These are phyloP conservation scores for Brassica hybrid DNA, from an alignment of 441 rosid species.

Conservation along the genomic window DNA sequence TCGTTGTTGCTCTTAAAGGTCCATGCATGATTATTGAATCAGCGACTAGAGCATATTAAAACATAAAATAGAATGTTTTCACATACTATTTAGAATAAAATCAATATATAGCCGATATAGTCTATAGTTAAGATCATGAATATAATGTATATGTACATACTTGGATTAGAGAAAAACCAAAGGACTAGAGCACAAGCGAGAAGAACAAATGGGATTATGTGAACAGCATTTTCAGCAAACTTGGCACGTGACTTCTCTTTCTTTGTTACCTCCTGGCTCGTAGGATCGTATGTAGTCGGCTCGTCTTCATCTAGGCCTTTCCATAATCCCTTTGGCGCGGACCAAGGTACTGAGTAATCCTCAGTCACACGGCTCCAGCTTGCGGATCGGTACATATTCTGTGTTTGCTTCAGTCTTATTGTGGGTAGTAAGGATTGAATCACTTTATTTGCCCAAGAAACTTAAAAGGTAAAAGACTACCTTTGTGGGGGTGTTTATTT, in stretches of 20 bases:
- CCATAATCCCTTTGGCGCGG: slow-evolving; percentile 47
- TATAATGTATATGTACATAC: slow-evolving; percentile 35
- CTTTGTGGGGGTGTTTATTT: not conserved
- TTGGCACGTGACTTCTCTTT: slow-evolving; percentile 64
- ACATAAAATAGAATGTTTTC: not conserved
- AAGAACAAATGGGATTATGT: slow-evolving; percentile 74
- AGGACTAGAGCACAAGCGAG: slow-evolving; percentile 71
- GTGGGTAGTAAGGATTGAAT: slow-evolving; percentile 3
- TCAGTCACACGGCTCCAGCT: slow-evolving; percentile 72
- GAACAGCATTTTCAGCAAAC: slow-evolving; percentile 78
- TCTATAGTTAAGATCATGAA: not conserved
- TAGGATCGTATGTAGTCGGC: slow-evolving; percentile 50
- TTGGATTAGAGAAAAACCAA: slow-evolving; percentile 80
- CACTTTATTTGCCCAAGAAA: not conserved
- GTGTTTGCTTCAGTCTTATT: slow-evolving; percentile 7
- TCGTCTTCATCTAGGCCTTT: slow-evolving; percentile 52
- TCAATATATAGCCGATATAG: not conserved
- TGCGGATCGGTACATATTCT: slow-evolving; percentile 67
- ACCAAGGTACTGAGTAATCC: slow-evolving; percentile 54
- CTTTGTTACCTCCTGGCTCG: slow-evolving; percentile 47
- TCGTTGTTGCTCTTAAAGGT: not conserved
- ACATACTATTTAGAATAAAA: not conserved
- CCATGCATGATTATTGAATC: not conserved
- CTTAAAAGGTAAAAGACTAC: not conserved
- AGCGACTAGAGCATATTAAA: not conserved